These are phyloP conservation scores for Rhodosporidiobolus sp. DNA, from an alignment of 768 basidiomycete genomes.

Conservation along the genomic window DNA sequence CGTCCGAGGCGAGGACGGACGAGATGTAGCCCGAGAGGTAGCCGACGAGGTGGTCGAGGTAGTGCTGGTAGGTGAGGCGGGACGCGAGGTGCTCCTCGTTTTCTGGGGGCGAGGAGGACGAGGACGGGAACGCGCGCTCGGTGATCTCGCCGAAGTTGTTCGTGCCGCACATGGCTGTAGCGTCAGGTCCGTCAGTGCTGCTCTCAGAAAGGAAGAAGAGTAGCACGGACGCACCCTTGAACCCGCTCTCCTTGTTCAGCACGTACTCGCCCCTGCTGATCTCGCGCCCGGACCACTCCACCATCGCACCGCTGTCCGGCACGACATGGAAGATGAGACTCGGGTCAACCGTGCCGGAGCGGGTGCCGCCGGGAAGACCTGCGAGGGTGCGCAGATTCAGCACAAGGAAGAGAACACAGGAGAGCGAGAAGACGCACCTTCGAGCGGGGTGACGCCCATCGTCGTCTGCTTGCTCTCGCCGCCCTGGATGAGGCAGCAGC, in stretches of 20 bases:
- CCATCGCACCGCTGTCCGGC: slow-evolving; percentile 62
- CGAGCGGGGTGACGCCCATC: slow-evolving; percentile 89
- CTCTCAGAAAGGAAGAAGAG: background rate
- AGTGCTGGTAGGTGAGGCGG: slow-evolving; percentile 69
- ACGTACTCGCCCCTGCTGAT: slow-evolving; percentile 52
- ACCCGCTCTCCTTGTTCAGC: slow-evolving; percentile 61
- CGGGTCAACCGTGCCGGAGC: slow-evolving; percentile 78
- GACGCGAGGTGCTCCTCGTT: slow-evolving; percentile 46
- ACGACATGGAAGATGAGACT: slow-evolving; percentile 82
- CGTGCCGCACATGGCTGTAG: slow-evolving; percentile 41
- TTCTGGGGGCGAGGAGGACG: slow-evolving; percentile 48
- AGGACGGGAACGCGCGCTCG: slow-evolving; percentile 25
- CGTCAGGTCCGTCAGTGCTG: no score
- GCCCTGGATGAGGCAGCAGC: slow-evolving; percentile 67
- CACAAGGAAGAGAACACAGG: no score
- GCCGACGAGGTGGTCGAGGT: slow-evolving; percentile 37
- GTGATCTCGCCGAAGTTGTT: slow-evolving; percentile 68
- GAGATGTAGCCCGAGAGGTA: slow-evolving; percentile 35
- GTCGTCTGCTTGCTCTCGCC: slow-evolving; percentile 76
- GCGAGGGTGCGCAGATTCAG: background rate
- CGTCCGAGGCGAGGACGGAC: slow-evolving; percentile 34
- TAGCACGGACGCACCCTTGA: slow-evolving; percentile 53
- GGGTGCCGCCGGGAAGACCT: slow-evolving; percentile 79
- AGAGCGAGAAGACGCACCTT: slow-evolving; percentile 48
- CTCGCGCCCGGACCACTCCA: slow-evolving; percentile 47